These are phyloP conservation scores for Fusarium nisikadoi DNA, from an alignment of 2,329 filamentous ascomycete species.

Conservation along the genomic window DNA sequence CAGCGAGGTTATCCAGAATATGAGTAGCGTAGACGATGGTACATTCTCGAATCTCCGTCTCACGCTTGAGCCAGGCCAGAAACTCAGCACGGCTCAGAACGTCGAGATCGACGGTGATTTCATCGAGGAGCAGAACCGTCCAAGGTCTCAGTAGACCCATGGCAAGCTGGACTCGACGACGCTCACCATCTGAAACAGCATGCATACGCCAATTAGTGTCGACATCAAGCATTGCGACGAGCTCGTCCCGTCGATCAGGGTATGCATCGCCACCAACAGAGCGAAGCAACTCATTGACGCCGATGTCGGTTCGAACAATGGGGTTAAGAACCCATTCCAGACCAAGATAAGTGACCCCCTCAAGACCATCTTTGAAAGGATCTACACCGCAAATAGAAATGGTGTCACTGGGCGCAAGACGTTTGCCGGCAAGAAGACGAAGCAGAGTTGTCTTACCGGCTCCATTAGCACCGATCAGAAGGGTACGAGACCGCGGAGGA, in stretches of 20 bases:
- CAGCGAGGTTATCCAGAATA: slow-evolving; percentile 92
- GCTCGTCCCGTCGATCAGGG: slow-evolving; percentile 83
- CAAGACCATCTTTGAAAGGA: slow-evolving; percentile 88
- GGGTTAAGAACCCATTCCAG: slow-evolving; percentile 98
- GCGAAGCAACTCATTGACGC: slow-evolving; percentile 83
- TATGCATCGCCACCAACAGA: slow-evolving; percentile 90
- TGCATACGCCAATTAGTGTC: slow-evolving; percentile 96
- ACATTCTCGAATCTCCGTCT: slow-evolving; percentile 84
- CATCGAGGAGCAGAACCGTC: slow-evolving; percentile 90
- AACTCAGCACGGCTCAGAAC: slow-evolving; percentile 87
- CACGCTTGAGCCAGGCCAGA: slow-evolving; percentile 82
- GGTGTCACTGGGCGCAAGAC: slow-evolving; percentile 80
- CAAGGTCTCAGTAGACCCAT: slow-evolving; percentile 95
- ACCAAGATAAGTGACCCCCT: slow-evolving; percentile 96
- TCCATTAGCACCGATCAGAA: slow-evolving; percentile 95
- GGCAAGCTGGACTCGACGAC: slow-evolving; percentile 89
- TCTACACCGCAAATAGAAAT: slow-evolving; percentile 86
- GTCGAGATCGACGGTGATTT: slow-evolving; percentile 97
- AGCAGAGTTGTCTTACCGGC: slow-evolving; percentile 97
- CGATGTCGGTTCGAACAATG: slow-evolving; percentile 95
- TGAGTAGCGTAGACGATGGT: slow-evolving; percentile 98
- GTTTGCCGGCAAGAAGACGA: slow-evolving; percentile 93
- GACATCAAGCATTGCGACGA: slow-evolving; percentile 89
- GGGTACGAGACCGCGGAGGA: slow-evolving; percentile 84
- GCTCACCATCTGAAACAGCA: slow-evolving; percentile 91